Conservation (phyloP, 2,329 filamentous ascomycete species). For the Trichoderma aggressivum region DNA sequence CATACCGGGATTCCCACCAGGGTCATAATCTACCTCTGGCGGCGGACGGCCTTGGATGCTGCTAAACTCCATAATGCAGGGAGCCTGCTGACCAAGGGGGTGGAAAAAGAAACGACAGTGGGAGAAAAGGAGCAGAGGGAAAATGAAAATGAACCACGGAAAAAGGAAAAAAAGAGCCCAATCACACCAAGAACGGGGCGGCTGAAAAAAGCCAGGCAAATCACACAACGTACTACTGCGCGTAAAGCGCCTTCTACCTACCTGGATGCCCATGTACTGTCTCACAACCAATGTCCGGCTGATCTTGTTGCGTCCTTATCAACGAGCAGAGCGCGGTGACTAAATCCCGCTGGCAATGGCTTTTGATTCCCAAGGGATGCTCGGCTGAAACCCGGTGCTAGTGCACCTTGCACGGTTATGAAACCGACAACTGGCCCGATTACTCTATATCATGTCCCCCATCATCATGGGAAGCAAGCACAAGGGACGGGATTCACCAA, state of each 20-base stretch:
- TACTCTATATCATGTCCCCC: background rate
- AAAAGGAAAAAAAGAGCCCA: background rate
- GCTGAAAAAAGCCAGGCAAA: constrained; percentile 6
- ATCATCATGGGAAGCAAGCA: background rate
- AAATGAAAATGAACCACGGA: too few species aligned
- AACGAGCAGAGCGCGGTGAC: background rate
- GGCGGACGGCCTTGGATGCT: background rate
- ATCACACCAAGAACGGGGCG: background rate
- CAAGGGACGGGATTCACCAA: background rate
- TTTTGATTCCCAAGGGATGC: background rate
- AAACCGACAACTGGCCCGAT: background rate
- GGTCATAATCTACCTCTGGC: background rate
- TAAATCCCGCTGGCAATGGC: background rate
- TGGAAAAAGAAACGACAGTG: background rate
- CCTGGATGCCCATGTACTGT: constrained; percentile 7
- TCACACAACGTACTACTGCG: constrained; percentile 2
- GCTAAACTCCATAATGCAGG: background rate
- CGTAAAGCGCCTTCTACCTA: background rate
- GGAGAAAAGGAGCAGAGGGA: background rate
- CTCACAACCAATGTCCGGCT: constrained; percentile 8
- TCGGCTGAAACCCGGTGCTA: constrained; percentile 2
- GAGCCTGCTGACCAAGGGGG: background rate
- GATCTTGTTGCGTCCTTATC: constrained; percentile 15
- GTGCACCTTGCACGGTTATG: background rate
- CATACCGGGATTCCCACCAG: background rate